These are phyloP conservation scores for Pichia kudriavzevii DNA, from an alignment of 1,139 yeast species.

Conservation along the genomic window DNA sequence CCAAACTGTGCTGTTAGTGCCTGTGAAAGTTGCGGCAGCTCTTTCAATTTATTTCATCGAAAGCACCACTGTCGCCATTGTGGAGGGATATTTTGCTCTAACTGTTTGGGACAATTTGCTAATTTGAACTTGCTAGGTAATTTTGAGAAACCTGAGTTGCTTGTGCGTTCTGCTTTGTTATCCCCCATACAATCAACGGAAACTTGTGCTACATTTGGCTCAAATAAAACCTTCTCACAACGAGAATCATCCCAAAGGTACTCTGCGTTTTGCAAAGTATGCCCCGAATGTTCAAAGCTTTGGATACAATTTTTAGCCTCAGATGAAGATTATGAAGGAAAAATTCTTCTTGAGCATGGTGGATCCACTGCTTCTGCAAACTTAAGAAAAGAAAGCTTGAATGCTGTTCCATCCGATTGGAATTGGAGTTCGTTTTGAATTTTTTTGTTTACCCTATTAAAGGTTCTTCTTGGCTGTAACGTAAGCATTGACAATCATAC, in stretches of 20 bases:
- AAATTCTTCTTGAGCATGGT: constrained; percentile 6
- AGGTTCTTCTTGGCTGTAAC: no score
- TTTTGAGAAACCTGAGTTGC: constrained; percentile 43
- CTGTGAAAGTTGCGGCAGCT: constrained; percentile 21
- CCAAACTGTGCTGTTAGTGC: constrained; percentile 18
- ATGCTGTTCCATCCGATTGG: constrained; percentile 64
- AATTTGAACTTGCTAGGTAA: constrained; percentile 65
- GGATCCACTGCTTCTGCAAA: constrained; percentile 8
- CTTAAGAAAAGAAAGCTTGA: constrained; percentile 19
- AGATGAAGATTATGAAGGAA: constrained; percentile 21
- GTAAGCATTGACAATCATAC: no score
- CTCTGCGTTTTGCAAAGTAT: constrained; percentile 24
- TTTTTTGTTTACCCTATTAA: no score
- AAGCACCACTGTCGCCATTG: constrained; percentile 85
- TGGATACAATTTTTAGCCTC: constrained; percentile 24
- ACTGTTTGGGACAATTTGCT: constrained; percentile 43
- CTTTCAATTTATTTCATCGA: constrained; percentile 33
- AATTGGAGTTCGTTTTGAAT: constrained; percentile 60
- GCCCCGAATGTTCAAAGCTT: constrained; percentile 20
- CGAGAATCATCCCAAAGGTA: constrained; percentile 1
- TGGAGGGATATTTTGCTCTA: constrained; percentile 59
- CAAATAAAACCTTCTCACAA: constrained; percentile 3
- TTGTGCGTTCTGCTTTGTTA: neutral
- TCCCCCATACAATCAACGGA: constrained; percentile 11
- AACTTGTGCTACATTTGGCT: constrained; percentile 5